phyloP scores from a whole-genome alignment of 2,329 filamentous ascomycete genomes.

The Colletotrichum musae region DNA sequence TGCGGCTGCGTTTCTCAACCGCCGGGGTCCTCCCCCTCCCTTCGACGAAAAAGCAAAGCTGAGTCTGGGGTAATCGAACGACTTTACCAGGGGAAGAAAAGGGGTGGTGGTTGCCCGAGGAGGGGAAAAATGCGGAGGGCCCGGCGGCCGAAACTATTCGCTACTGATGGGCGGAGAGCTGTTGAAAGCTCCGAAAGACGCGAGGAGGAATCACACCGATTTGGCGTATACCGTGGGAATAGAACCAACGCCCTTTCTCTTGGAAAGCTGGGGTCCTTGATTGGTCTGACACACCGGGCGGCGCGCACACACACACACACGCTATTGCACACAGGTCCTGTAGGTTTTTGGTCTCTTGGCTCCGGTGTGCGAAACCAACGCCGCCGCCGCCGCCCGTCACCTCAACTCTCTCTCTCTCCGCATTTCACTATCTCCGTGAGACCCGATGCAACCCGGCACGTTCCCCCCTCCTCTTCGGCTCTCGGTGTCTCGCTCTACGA shows the following conservation, averaged over 20 bases:
- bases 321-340: no score
- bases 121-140: conserved; percentile 24
- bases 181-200: conserved; percentile 2
- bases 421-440: background rate
- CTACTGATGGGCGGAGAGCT: background rate
- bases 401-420: conserved; percentile 2
- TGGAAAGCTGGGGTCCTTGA: background rate
- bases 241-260: background rate
- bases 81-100: background rate
- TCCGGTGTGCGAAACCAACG: conserved; percentile 14
- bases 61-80: conserved; percentile 26
- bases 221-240: conserved; percentile 16
- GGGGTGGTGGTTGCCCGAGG: background rate
- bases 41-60: conserved; percentile 7
- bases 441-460: conserved; percentile 37
- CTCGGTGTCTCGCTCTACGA: conserved; percentile 6
- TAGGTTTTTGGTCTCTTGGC: background rate
- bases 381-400: background rate
- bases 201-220: conserved; percentile 40
- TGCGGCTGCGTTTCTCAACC: background rate
- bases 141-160: conserved; percentile 19
- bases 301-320: background rate
- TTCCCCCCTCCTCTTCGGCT: conserved; percentile 3
- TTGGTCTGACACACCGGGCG: conserved; percentile 33
- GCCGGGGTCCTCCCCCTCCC: background rate